Conservation (phyloP, 352 stramenopile genomes). For the Globisporangium echinulatum region DNA sequence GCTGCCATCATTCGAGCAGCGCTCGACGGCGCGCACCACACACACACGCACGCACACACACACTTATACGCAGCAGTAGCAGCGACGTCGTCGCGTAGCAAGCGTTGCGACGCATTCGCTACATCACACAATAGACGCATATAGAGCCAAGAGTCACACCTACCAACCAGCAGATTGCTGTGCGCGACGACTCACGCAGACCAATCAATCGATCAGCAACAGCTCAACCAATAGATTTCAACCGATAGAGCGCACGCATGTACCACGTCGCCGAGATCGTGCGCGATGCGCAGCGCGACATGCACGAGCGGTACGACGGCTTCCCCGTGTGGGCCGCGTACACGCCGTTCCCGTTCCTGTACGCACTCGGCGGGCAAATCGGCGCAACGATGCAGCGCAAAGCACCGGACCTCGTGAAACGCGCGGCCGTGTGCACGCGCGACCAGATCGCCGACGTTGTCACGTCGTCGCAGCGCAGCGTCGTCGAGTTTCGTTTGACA, state of each 20-base stretch:
- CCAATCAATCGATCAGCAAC: too few species aligned
- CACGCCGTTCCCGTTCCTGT: conserved; percentile 76
- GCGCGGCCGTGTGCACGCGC: conserved; percentile 48
- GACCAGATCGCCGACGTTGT: conserved; percentile 60
- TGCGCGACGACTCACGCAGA: too few species aligned
- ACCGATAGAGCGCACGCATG: conserved; percentile 22
- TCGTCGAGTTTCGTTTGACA: conserved; percentile 55
- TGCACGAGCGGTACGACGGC: conserved; percentile 65
- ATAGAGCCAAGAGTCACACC: too few species aligned
- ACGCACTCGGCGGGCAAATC: conserved; percentile 60
- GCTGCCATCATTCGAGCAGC: too few species aligned
- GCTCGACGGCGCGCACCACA: too few species aligned
- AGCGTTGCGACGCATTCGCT: too few species aligned
- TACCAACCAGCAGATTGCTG: too few species aligned
- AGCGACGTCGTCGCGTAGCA: too few species aligned
- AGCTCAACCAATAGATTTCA: too few species aligned
- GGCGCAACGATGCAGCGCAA: conserved; percentile 67
- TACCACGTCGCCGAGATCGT: conserved; percentile 84
- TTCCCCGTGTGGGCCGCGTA: conserved; percentile 42
- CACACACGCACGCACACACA: too few species aligned
- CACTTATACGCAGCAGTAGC: too few species aligned
- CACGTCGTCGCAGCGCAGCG: conserved; percentile 36
- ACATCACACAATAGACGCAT: too few species aligned
- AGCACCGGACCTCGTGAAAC: conserved; percentile 69
- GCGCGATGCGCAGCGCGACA: conserved; percentile 69